A percentile compares a stretch with the other conserved stretches of the same genome.
Evolutionary conservation across 2,329 filamentous ascomycete species (phyloP).

Genomic region (Colletotrichum phormii): DNA sequence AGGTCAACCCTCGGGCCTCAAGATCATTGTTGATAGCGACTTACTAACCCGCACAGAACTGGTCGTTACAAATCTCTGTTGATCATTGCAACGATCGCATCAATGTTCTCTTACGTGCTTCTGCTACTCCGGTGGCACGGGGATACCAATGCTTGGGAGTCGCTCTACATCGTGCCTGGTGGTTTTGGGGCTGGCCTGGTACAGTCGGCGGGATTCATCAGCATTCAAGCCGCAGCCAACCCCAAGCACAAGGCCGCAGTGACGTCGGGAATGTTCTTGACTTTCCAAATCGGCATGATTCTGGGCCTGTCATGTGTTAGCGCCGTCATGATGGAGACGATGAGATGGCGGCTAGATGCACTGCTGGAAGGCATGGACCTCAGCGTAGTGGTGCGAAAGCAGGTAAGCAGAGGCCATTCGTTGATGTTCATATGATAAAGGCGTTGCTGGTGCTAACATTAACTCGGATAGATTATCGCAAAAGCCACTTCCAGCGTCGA

Average conservation of each 20-base stretch:
- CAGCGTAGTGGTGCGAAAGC: constrained; percentile 22
- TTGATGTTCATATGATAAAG: neutral
- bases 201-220: constrained; percentile 54
- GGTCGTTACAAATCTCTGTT: constrained; percentile 69
- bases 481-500: constrained; percentile 47
- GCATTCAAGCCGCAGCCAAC: constrained; percentile 53
- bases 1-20: neutral
- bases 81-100: constrained; percentile 60
- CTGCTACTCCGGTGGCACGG: constrained; percentile 71
- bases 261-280: constrained; percentile 54
- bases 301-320: constrained; percentile 53
- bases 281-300: constrained; percentile 50
- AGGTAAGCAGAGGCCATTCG: constrained; percentile 18
- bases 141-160: constrained; percentile 64
- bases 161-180: constrained; percentile 69
- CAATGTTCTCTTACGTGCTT: constrained; percentile 62
- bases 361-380: constrained; percentile 35
- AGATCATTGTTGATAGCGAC: neutral
- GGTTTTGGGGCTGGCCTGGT: constrained; percentile 56
- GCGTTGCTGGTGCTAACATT: neutral
- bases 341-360: constrained; percentile 35
- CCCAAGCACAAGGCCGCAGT: constrained; percentile 53
- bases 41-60: constrained; percentile 52
- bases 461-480: constrained; percentile 43
- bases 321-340: constrained; percentile 45